These are phyloP conservation scores for Endoconidiophora laricicola DNA, from an alignment of 2,329 filamentous ascomycete genomes.

Conservation along the genomic window DNA sequence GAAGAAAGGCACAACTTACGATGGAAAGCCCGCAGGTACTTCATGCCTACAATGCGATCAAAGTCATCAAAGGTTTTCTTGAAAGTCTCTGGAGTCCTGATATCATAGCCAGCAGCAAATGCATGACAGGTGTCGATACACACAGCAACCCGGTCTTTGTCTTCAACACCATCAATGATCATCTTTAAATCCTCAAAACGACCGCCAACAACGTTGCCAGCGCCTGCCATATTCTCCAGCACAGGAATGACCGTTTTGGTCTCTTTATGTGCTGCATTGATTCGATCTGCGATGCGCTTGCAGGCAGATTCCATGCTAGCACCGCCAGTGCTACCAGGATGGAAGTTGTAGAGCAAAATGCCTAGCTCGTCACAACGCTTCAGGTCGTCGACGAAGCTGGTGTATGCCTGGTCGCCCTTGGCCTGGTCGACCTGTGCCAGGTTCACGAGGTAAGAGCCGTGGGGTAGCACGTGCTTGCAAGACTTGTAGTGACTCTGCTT, in stretches of 20 bases:
- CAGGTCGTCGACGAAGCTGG: slow-evolving; percentile 74
- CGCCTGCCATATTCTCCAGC: slow-evolving; percentile 88
- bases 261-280: slow-evolving; percentile 67
- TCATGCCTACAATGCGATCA: slow-evolving; percentile 56
- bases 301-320: slow-evolving; percentile 55
- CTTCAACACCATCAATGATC: slow-evolving; percentile 62
- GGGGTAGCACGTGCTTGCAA: slow-evolving; percentile 61
- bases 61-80: slow-evolving; percentile 58
- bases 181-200: slow-evolving; percentile 74
- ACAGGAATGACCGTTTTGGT: slow-evolving; percentile 65
- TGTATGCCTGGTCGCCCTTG: slow-evolving; percentile 75
- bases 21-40: slow-evolving; percentile 74
- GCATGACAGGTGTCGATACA: slow-evolving; percentile 95
- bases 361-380: slow-evolving; percentile 69
- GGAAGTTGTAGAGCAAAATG: slow-evolving; percentile 93
- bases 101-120: slow-evolving; percentile 85
- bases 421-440: slow-evolving; percentile 66
- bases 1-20: slow-evolving; percentile 18
- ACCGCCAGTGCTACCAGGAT: slow-evolving; percentile 63
- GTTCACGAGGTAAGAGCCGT: slow-evolving; percentile 94
- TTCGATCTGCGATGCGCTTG: slow-evolving; percentile 57
- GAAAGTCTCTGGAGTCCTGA: slow-evolving; percentile 61
- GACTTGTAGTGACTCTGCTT: slow-evolving; percentile 55
- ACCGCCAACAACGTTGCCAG: slow-evolving; percentile 72
- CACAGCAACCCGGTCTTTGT: slow-evolving; percentile 75